Percentiles rank a stretch among this genome's conserved stretches.
Conservation (phyloP, 2,329 filamentous ascomycete genomes). For the Macrophomina phaseolina region DNA sequence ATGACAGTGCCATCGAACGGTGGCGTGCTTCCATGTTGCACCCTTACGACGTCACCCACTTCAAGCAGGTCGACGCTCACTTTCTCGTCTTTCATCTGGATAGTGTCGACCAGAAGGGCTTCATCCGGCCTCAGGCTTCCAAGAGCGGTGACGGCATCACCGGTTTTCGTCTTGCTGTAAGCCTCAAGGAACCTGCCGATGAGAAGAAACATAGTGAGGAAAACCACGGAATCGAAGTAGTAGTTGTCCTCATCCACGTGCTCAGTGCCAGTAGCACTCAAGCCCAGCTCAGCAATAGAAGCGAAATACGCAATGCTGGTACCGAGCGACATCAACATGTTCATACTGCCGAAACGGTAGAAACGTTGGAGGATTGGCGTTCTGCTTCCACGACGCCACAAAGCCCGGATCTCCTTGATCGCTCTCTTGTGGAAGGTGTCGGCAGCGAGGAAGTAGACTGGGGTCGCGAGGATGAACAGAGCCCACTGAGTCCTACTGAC, state of each 20-base stretch:
- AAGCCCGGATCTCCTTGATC: slow-evolving; percentile 74
- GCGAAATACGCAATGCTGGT: slow-evolving; percentile 87
- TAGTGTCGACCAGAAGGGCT: slow-evolving; percentile 69
- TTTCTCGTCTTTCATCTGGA: slow-evolving; percentile 44
- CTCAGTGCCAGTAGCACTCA: slow-evolving; percentile 53
- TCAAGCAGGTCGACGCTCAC: slow-evolving; percentile 70
- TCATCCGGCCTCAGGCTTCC: slow-evolving; percentile 78
- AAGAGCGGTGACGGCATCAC: slow-evolving; percentile 81
- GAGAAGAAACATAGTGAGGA: slow-evolving; percentile 86
- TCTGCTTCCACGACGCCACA: slow-evolving; percentile 79
- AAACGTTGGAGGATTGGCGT: slow-evolving; percentile 77
- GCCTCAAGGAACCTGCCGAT: slow-evolving; percentile 77
- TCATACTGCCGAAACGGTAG: slow-evolving; percentile 96
- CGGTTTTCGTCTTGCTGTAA: slow-evolving; percentile 89
- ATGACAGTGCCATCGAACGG: slow-evolving; percentile 77
- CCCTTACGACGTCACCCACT: slow-evolving; percentile 63
- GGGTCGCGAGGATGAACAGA: slow-evolving; percentile 80
- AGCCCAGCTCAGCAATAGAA: slow-evolving; percentile 76
- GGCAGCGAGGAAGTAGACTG: slow-evolving; percentile 84
- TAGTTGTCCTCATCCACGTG: slow-evolving; percentile 44
- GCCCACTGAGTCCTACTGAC: slow-evolving; percentile 79
- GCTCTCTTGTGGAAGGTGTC: slow-evolving; percentile 83
- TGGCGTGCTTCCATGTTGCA: slow-evolving; percentile 81
- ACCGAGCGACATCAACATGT: slow-evolving; percentile 87
- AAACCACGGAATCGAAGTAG: slow-evolving; percentile 94